phyloP scores from a whole-genome alignment of 257 asterid species.

The Forsythia viridissima region DNA sequence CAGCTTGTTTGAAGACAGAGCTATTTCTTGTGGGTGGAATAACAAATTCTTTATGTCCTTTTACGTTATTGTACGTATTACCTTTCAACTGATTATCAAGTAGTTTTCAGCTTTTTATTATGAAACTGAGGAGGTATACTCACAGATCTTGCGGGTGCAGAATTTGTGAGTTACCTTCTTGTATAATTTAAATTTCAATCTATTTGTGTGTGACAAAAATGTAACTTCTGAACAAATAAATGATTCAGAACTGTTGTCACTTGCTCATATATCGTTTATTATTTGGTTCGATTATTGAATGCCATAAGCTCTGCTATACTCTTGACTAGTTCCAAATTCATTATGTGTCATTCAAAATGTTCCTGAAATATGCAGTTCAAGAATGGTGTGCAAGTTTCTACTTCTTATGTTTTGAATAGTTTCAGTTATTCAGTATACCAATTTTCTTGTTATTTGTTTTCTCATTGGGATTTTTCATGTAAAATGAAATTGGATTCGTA shows the following conservation, averaged over 20 bases:
- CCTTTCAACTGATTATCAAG: neutral
- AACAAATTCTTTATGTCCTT: neutral
- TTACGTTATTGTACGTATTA: neutral
- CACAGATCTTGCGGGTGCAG: neutral
- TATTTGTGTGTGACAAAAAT: neutral
- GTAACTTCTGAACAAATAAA: neutral
- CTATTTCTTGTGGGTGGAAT: neutral
- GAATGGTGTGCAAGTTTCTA: conserved; percentile 10
- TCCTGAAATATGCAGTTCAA: conserved; percentile 10
- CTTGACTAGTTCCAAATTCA: conserved; percentile 10
- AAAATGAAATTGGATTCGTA: conserved; percentile 8
- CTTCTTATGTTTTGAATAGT: conserved; percentile 7
- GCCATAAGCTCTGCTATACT: neutral
- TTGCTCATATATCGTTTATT: neutral
- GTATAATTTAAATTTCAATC: neutral
- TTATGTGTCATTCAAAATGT: neutral
- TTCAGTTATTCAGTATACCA: conserved; percentile 12
- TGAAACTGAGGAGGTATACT: neutral
- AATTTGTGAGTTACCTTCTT: neutral
- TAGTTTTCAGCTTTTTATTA: neutral
- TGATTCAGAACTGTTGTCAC: neutral
- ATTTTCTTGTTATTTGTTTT: conserved; percentile 2
- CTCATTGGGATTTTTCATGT: conserved; percentile 5
- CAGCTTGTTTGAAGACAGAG: neutral
- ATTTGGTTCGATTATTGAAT: neutral